Conservation (phyloP, 305 asterid genomes). For the Ilex paraguariensis region DNA sequence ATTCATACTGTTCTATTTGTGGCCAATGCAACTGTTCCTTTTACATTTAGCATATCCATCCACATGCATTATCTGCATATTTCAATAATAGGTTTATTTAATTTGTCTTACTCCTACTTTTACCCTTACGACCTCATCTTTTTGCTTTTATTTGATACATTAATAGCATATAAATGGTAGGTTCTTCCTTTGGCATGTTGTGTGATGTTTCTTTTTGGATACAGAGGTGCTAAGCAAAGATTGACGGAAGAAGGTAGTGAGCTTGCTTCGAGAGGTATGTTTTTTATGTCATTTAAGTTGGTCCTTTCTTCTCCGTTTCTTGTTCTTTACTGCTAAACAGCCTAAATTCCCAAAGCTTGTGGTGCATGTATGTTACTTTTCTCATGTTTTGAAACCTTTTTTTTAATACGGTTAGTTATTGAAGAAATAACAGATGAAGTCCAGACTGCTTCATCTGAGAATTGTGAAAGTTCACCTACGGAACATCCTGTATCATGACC, state of each 20-base stretch:
- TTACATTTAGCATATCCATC: too few species aligned
- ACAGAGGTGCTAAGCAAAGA: slow-evolving; percentile 70
- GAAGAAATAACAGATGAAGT: slow-evolving; percentile 85
- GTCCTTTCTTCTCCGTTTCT: neutral
- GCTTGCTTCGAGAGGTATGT: slow-evolving; percentile 50
- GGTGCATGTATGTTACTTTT: too few species aligned
- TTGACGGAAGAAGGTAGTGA: slow-evolving; percentile 51
- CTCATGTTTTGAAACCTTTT: neutral
- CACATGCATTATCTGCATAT: too few species aligned
- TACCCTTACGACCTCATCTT: too few species aligned
- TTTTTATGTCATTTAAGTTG: neutral
- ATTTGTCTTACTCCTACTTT: too few species aligned
- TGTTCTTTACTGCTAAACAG: neutral
- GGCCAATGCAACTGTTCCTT: too few species aligned
- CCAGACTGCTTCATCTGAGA: slow-evolving; percentile 35
- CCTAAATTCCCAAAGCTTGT: too few species aligned
- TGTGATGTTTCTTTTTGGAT: slow-evolving; percentile 9
- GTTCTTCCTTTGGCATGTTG: neutral
- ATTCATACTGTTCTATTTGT: too few species aligned
- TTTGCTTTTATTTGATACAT: too few species aligned
- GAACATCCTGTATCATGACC: slow-evolving; percentile 25
- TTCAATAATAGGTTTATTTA: too few species aligned
- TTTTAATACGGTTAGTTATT: slow-evolving; percentile 52
- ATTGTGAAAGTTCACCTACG: slow-evolving; percentile 25
- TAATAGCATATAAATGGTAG: too few species aligned